Percentiles rank a stretch among this genome's conserved stretches.
phyloP scores from a whole-genome alignment of 2,329 filamentous ascomycete species.

The Talaromyces sp. region DNA sequence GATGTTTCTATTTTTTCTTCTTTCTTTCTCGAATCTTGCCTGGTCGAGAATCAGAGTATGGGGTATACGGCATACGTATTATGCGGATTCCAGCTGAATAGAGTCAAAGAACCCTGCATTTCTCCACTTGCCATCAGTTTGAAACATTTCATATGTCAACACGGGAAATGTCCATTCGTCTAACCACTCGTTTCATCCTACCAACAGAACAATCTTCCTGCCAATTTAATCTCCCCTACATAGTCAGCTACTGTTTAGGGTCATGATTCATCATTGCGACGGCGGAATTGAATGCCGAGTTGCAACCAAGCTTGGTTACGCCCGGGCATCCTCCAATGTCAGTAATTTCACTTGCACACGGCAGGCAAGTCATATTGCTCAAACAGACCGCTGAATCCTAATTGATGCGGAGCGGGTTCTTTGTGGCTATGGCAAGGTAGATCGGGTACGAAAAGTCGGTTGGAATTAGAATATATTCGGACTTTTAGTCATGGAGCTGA shows the following conservation, averaged over 20 bases:
- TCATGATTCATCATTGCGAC: not conserved
- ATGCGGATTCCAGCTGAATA: not conserved
- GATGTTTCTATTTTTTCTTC: slow-evolving; percentile 11
- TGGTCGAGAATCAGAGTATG: not conserved
- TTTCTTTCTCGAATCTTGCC: slow-evolving; percentile 14
- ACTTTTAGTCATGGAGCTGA: not conserved
- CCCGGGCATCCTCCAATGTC: not conserved
- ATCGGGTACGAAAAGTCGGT: not conserved
- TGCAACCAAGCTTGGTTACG: not conserved
- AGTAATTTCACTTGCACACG: not conserved
- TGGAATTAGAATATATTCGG: not conserved
- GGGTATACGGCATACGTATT: not conserved
- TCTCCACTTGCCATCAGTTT: not conserved
- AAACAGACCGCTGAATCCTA: slow-evolving; percentile 2
- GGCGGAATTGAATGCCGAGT: slow-evolving; percentile 6
- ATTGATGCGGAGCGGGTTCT: not conserved
- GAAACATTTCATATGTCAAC: not conserved
- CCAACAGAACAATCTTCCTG: not conserved
- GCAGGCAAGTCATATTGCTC: not conserved
- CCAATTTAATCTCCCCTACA: not conserved
- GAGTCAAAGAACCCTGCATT: not conserved
- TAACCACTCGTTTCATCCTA: not conserved
- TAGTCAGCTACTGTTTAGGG: not conserved
- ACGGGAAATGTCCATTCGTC: not conserved
- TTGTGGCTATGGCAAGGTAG: not conserved